Base-by-base conservation (phyloP, 371 early-diverging fungal species). In the Syncephalastrum sp. region DNA sequence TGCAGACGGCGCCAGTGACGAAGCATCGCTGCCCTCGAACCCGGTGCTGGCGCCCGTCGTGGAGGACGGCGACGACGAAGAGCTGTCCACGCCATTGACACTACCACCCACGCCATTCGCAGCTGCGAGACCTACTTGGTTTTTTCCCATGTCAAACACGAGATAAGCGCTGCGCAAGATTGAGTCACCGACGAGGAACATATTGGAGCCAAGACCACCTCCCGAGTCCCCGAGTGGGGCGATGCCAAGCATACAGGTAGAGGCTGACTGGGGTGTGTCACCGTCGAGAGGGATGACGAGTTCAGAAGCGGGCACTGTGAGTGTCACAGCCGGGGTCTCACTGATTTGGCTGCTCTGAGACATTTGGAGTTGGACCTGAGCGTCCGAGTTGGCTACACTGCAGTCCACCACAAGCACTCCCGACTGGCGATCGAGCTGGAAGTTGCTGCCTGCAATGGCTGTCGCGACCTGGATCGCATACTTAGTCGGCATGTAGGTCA, bases 151-250 rank as follows among this genome's bases (percentile, higher is more conserved):
- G 50, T 79, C 79, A 58, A 71, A 79, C 1, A 75, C 75, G 50
- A 75, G 65, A 27, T 79, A 79, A 14, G 75, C 68, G 23, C 75
- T 71, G 5, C 79, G 65, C 12, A 79, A 65, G 13, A 75, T 64
- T 2, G 79, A 71, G 48, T 79, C 79, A 55, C 79, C 79, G 19
- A 79, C 54, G 2, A 79, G 57, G 41, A 73, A 73, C 70, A 75
- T 64, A 17, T 72, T 68, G 19, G 64, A 54, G 7, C 70, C 67
- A 7, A 69, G 24, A 0, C 55, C 50, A 16, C 61, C 59, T 3
- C 70, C 67, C 0, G 61, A 52, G 5, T 52, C 52, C 29, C 67
- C 64, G 16, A 63, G 44, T 12, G 78, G 78, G 13, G 78, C 79
- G 43, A 78, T 75, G 27, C 79, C 79, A 56, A 78, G 70, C 60